Conservation (phyloP, 345 rosid species). For the Eucalyptus grandis region DNA sequence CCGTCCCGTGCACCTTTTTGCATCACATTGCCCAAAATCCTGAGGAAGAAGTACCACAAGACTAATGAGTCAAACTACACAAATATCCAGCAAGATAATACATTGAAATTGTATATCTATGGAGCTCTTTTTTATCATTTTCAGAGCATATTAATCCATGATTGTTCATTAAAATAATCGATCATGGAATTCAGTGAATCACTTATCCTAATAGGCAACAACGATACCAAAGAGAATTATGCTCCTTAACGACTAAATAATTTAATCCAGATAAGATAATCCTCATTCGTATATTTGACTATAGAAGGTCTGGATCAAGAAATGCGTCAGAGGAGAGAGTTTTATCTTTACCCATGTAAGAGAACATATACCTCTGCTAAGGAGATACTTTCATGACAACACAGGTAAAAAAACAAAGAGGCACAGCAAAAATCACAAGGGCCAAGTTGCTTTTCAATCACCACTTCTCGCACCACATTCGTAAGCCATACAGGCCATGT, state of each 20-base stretch:
- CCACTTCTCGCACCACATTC: neutral
- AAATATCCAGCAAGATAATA: neutral
- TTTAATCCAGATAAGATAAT: neutral
- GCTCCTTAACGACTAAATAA: neutral
- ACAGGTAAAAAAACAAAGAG: neutral
- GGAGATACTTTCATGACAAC: neutral
- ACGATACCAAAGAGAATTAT: neutral
- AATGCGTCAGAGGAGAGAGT: neutral
- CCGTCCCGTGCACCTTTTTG: conserved; percentile 95
- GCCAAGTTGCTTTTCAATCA: neutral
- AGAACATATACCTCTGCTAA: neutral
- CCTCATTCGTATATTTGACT: neutral
- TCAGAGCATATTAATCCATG: neutral
- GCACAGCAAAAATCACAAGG: neutral
- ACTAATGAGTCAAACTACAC: neutral
- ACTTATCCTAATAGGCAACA: neutral
- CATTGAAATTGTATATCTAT: neutral
- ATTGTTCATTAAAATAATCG: neutral
- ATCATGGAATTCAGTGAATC: neutral
- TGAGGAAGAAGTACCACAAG: conserved; percentile 1
- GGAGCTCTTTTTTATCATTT: neutral
- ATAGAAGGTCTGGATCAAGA: neutral
- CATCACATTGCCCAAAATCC: conserved; percentile 98
- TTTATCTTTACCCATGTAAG: neutral
- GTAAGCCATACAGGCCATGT: neutral